Conservation (phyloP, 352 stramenopile genomes). For the Pythium myriotylum region DNA sequence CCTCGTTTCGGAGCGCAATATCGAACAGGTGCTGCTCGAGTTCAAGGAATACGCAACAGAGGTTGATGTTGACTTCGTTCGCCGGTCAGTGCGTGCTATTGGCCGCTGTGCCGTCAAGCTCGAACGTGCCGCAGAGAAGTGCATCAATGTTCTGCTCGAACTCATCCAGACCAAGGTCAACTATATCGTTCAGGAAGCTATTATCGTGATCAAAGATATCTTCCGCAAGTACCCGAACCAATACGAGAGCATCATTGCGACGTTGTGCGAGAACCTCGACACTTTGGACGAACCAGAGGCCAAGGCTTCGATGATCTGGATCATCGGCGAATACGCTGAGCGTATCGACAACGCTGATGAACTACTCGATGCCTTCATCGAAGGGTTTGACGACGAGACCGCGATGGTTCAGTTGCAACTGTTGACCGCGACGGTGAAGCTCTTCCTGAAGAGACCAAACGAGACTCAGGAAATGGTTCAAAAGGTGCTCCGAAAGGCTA, state of each 20-base stretch:
- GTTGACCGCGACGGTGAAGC: slow-evolving; percentile 98
- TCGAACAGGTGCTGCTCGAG: slow-evolving; percentile 98
- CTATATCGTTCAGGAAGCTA: slow-evolving; percentile 99
- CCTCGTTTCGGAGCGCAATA: slow-evolving; percentile 97
- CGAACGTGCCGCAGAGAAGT: slow-evolving; percentile 96
- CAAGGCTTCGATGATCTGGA: slow-evolving; percentile 99
- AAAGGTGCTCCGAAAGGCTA: slow-evolving; percentile 97
- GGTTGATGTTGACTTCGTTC: slow-evolving; percentile 99
- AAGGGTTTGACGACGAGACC: slow-evolving; percentile 98
- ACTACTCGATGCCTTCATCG: slow-evolving; percentile 98
- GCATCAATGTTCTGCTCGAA: slow-evolving; percentile 98
- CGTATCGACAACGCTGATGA: slow-evolving; percentile 99
- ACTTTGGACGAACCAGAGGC: slow-evolving; percentile 98
- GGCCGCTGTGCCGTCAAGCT: slow-evolving; percentile 98
- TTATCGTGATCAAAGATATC: slow-evolving; percentile 99
- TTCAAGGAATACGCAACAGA: slow-evolving; percentile 99
- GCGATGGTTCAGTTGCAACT: slow-evolving; percentile 97
- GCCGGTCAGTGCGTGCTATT: slow-evolving; percentile 96
- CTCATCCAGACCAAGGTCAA: slow-evolving; percentile 99
- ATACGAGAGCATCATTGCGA: slow-evolving; percentile 99
- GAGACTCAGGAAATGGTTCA: slow-evolving; percentile 97
- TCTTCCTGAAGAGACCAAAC: slow-evolving; percentile 97
- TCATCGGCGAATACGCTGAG: slow-evolving; percentile 99
- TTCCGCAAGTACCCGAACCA: slow-evolving; percentile 99
- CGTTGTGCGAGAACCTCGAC: slow-evolving; percentile 99